Evolutionary conservation across 768 basidiomycete species (phyloP).

Genomic region (Podaxis rugospora): DNA sequence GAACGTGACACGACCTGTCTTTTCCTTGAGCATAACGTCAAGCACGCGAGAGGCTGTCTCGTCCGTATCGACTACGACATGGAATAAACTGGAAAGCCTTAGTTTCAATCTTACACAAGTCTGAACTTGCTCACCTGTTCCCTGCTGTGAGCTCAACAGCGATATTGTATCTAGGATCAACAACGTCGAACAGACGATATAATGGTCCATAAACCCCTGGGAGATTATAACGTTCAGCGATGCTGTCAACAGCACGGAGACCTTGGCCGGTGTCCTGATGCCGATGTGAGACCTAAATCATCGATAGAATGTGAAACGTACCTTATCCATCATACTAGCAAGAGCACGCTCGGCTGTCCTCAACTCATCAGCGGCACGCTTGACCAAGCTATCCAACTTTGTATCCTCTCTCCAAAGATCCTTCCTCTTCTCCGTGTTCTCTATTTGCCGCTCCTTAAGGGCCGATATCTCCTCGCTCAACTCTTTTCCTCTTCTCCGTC

Average conservation of each 20-base stretch:
- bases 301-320: slow-evolving; percentile 24
- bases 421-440: slow-evolving; percentile 77
- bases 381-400: slow-evolving; percentile 73
- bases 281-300: neutral
- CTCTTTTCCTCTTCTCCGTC: slow-evolving; percentile 50
- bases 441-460: slow-evolving; percentile 66
- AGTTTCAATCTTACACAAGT: neutral
- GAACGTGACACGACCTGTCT: slow-evolving; percentile 93
- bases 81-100: slow-evolving; percentile 67
- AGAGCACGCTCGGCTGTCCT: slow-evolving; percentile 74
- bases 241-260: slow-evolving; percentile 79
- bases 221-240: slow-evolving; percentile 69
- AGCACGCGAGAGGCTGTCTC: slow-evolving; percentile 89
- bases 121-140: slow-evolving; percentile 59
- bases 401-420: slow-evolving; percentile 95
- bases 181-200: slow-evolving; percentile 89
- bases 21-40: slow-evolving; percentile 90
- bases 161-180: slow-evolving; percentile 83
- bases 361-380: slow-evolving; percentile 76
- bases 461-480: slow-evolving; percentile 53
- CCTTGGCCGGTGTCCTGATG: slow-evolving; percentile 86
- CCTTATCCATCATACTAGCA: slow-evolving; percentile 95
- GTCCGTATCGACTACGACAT: slow-evolving; percentile 97
- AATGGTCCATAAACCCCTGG: slow-evolving; percentile 91
- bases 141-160: slow-evolving; percentile 95